These are phyloP conservation scores for Didymella sp. DNA, from an alignment of 2,329 filamentous ascomycete genomes.

Conservation along the genomic window DNA sequence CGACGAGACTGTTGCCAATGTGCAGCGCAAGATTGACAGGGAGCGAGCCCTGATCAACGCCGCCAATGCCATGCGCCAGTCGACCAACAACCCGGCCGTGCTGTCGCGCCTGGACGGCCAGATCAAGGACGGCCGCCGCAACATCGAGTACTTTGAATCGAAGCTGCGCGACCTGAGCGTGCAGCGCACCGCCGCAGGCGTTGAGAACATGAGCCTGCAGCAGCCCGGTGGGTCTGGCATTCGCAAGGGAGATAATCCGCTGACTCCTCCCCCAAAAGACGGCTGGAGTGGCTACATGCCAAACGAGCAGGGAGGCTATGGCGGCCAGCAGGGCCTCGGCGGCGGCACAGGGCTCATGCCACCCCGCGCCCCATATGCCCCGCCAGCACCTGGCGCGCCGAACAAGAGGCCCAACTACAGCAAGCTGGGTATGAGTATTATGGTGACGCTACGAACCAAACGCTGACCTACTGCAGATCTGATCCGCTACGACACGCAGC, in stretches of 20 bases:
- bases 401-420: constrained; percentile 85
- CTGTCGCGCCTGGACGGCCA: constrained; percentile 90
- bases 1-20: constrained; percentile 74
- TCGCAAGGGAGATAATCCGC: constrained; percentile 47
- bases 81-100: constrained; percentile 91
- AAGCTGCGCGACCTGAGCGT: constrained; percentile 87
- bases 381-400: constrained; percentile 70
- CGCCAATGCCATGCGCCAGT: constrained; percentile 92
- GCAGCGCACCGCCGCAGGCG: constrained; percentile 73
- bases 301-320: constrained; percentile 69
- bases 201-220: constrained; percentile 70
- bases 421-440: constrained; percentile 76
- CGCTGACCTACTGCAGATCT: constrained; percentile 69
- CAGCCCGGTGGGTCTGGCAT: constrained; percentile 53
- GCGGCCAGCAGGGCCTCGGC: constrained; percentile 58
- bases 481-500: constrained; percentile 97
- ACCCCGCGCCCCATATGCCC: constrained; percentile 77
- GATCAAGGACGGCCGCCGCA: constrained; percentile 90
- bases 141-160: constrained; percentile 95
- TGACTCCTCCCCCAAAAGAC: constrained; percentile 76
- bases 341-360: constrained; percentile 79
- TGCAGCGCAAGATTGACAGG: constrained; percentile 96
- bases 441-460: constrained; percentile 9
- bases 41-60: constrained; percentile 95
- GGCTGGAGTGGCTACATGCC: constrained; percentile 58